phyloP scores from a whole-genome alignment of 2,329 filamentous ascomycete genomes.

The Colletotrichum australisinense region DNA sequence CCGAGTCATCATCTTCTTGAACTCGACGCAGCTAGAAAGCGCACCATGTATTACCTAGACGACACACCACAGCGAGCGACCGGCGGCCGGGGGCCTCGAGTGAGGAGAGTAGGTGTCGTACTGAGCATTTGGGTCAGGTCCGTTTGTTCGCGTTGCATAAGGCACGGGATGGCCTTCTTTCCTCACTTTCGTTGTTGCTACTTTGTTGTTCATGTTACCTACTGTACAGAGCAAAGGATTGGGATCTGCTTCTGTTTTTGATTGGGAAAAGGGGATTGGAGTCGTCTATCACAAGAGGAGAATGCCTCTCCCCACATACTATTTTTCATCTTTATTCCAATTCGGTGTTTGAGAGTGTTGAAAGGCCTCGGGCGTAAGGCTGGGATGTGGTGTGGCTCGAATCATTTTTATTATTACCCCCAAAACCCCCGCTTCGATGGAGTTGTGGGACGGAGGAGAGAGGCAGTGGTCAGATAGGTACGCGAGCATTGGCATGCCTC shows the following conservation, averaged over 20 bases:
- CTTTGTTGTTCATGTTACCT: constrained; percentile 1
- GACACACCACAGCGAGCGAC: neutral
- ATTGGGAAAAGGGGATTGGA: constrained; percentile 18
- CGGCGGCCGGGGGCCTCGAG: neutral
- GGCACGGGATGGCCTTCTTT: neutral
- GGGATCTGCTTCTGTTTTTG: neutral
- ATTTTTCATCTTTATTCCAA: neutral
- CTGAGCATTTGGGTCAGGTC: neutral
- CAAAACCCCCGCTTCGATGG: neutral
- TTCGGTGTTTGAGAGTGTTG: constrained; percentile 25
- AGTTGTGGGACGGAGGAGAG: neutral
- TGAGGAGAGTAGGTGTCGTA: neutral
- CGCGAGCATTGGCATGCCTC: neutral
- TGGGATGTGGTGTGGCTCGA: neutral
- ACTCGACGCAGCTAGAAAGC: neutral
- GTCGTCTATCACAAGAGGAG: constrained; percentile 5
- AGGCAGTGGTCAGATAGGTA: neutral
- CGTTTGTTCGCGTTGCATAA: neutral
- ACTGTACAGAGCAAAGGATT: neutral
- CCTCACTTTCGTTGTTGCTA: neutral
- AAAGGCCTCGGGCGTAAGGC: neutral
- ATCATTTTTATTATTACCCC: neutral
- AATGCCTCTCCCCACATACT: neutral
- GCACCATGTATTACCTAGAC: constrained; percentile 18
- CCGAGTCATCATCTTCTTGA: constrained; percentile 14